phyloP scores from a whole-genome alignment of 192 early-diverging fungal genomes.

The Coemansia sp. region DNA sequence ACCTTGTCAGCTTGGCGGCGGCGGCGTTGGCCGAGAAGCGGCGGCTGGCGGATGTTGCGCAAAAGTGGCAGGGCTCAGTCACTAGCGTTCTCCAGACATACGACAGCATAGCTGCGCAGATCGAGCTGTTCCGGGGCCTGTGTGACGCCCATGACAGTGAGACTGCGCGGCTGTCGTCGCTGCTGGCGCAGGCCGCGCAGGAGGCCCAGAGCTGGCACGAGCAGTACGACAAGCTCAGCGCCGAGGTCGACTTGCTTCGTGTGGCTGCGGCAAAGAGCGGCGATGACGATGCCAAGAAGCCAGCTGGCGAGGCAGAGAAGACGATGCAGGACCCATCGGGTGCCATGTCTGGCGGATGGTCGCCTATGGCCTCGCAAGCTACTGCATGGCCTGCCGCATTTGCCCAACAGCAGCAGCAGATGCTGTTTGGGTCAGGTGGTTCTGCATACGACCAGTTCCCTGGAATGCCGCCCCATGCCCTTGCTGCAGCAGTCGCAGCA shows the following conservation, averaged over 20 bases:
- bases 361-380: neutral
- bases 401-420: slow-evolving; percentile 14
- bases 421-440: slow-evolving; percentile 14
- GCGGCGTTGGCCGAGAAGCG: slow-evolving; percentile 23
- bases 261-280: neutral
- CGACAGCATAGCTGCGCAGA: slow-evolving; percentile 23
- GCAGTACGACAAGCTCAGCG: slow-evolving; percentile 13
- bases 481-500: slow-evolving; percentile 10
- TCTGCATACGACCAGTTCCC: slow-evolving; percentile 17
- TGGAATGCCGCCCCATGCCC: slow-evolving; percentile 13
- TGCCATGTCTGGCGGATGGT: neutral
- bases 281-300: neutral
- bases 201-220: slow-evolving; percentile 40
- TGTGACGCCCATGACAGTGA: slow-evolving; percentile 22
- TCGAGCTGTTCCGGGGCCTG: slow-evolving; percentile 24
- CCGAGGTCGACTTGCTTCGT: slow-evolving; percentile 14
- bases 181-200: slow-evolving; percentile 34
- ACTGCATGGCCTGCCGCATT: slow-evolving; percentile 2
- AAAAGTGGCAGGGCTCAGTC: slow-evolving; percentile 20
- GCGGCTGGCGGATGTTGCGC: slow-evolving; percentile 6
- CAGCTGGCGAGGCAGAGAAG: neutral
- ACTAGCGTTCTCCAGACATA: slow-evolving; percentile 30
- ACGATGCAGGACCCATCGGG: neutral
- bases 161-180: slow-evolving; percentile 19
- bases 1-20: slow-evolving; percentile 21